phyloP scores from a whole-genome alignment of 495 filamentous ascomycete genomes.

The Chaetomium cochliodes region DNA sequence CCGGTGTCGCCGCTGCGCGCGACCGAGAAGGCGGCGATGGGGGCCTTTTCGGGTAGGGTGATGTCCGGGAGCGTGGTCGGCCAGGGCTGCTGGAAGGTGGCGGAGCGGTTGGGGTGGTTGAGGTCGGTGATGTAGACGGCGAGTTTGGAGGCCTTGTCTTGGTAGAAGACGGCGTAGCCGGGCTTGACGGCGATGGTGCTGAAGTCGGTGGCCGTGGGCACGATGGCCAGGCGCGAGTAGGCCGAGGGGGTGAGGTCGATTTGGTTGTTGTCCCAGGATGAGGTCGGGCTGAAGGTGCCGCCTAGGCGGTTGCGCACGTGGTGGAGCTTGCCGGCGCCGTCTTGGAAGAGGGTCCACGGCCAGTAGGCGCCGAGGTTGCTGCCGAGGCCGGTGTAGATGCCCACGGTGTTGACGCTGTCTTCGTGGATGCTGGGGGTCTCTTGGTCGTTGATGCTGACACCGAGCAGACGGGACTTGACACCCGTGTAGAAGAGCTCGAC shows the following conservation, averaged over 20 bases:
- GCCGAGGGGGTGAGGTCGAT: slow-evolving; percentile 12
- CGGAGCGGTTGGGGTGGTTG: not conserved
- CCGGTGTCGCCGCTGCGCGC: slow-evolving; percentile 10
- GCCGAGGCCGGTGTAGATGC: slow-evolving; percentile 8
- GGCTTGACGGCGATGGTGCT: slow-evolving; percentile 15
- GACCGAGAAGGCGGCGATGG: slow-evolving; percentile 26
- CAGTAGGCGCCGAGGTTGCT: slow-evolving; percentile 25
- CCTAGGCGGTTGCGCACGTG: slow-evolving; percentile 21
- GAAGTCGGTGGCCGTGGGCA: slow-evolving; percentile 22
- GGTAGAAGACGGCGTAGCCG: slow-evolving; percentile 31
- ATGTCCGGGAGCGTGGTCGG: slow-evolving; percentile 9
- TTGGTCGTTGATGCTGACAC: slow-evolving; percentile 19
- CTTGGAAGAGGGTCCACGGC: slow-evolving; percentile 26
- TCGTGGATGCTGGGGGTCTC: not conserved
- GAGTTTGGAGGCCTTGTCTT: slow-evolving; percentile 2
- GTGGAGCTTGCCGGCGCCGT: slow-evolving; percentile 11
- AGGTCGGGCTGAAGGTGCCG: not conserved
- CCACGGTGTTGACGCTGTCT: slow-evolving; percentile 17
- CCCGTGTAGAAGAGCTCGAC: slow-evolving; percentile 26
- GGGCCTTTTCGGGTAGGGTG: slow-evolving; percentile 1
- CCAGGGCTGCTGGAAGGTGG: slow-evolving; percentile 18
- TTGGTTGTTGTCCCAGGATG: slow-evolving; percentile 13
- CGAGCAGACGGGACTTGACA: slow-evolving; percentile 14
- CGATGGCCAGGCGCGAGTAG: slow-evolving; percentile 18
- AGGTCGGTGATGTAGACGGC: slow-evolving; percentile 16